These are phyloP conservation scores for Agaricales sp. DNA, from an alignment of 1,284 basidiomycete species.

Conservation along the genomic window DNA sequence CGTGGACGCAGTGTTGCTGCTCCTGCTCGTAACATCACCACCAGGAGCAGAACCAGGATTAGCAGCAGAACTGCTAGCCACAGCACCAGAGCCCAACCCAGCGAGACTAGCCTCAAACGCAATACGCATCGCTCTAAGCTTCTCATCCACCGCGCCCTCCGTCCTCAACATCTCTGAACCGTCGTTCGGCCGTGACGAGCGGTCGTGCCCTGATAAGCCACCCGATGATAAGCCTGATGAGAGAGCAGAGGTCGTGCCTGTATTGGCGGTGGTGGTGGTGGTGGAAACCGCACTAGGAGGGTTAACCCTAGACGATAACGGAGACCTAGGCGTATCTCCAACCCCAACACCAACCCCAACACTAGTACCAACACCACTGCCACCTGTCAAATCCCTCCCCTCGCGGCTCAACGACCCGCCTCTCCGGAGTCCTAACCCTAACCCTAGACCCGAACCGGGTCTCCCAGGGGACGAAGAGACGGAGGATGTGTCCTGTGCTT, in stretches of 20 bases:
- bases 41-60: not conserved
- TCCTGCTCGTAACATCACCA: not conserved
- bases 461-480: not conserved
- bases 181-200: too few relatives aligned
- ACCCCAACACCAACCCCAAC: not conserved
- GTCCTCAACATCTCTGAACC: constrained; percentile 1
- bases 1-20: not conserved
- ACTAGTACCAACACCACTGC: too few relatives aligned
- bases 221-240: not conserved
- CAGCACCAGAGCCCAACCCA: not conserved
- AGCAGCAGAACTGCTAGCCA: not conserved
- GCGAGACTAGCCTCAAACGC: not conserved
- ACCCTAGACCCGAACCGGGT: not conserved
- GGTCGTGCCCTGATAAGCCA: not conserved
- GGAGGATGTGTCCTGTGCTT: too few relatives aligned
- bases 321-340: not conserved
- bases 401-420: not conserved
- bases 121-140: not conserved
- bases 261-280: not conserved
- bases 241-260: not conserved
- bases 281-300: not conserved
- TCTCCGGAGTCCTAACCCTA: not conserved
- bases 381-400: not conserved
- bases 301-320: not conserved
- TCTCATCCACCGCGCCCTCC: constrained; percentile 1